Base-by-base conservation (phyloP, 495 filamentous ascomycete genomes). In the Penicillium psychrofluorescens region DNA sequence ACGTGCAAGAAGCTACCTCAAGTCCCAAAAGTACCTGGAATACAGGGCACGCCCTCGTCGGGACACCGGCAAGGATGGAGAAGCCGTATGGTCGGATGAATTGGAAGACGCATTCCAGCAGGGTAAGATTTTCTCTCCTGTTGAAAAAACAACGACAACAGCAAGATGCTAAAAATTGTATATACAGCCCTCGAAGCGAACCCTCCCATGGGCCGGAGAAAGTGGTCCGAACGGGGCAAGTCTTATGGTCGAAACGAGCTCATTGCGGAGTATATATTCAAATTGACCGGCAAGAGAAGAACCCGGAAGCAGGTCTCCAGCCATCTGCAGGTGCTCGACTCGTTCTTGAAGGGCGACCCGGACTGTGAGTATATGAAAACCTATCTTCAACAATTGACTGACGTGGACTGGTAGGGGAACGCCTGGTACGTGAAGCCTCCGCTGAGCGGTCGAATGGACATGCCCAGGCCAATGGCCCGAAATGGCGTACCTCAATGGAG, bases 301-400 rank as follows among this genome's bases (percentile, higher is more conserved):
- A 71, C 61, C 33, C 73, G 92, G 41, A 98, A 98, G 63, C 87
- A 95, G 61, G 86, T 98, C 8, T 96, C 91, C 0, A 96, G 90
- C 53, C 92, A 98, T 62, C 86, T 97, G 46, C 92, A 98, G 68
- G 91, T 96, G n/a, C 66, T 98, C 36, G 95, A 94, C 67, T 80
- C 79, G 10, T 86, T 90, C 54, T 71, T 91, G 48, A 71, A 74
- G 43, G 70, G 77, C 15, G 76, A 85, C 52, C 78, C 72, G 31
- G 73, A 73, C 51, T 70, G 66, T 70, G 51, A 64, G 66, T 55
- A 29, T 27, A 7, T 13, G 11, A 27, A 7, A 16, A 16, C 12
- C 6, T 32, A 5, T 11, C 12, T 35, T 29, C 9, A 5, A 34
- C 9, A 10, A 8, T 32, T 46, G 29, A 22, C 52, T 66, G 49